Conservation (phyloP, 1,284 basidiomycete species). For the Hemileia vastatrix region DNA sequence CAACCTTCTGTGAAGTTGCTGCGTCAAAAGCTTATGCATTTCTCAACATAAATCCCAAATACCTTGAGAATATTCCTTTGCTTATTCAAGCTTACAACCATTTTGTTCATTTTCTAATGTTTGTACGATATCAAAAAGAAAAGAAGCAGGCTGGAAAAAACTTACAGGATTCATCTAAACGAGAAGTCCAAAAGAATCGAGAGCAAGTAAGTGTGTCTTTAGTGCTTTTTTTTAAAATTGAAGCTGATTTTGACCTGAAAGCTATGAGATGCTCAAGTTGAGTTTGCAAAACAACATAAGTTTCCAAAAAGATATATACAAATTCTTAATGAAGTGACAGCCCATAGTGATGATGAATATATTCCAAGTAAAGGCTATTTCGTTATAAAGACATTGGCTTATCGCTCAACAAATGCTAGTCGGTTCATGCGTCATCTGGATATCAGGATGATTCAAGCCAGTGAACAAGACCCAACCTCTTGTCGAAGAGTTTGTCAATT, state of each 20-base stretch:
- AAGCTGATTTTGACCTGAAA: too few species aligned
- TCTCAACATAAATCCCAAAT: constrained; percentile 1
- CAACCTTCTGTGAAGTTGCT: not conserved
- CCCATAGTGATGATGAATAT: constrained; percentile 1
- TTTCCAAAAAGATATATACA: not conserved
- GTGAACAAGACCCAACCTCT: not conserved
- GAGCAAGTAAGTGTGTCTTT: too few species aligned
- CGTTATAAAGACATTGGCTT: not conserved
- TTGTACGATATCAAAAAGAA: too few species aligned
- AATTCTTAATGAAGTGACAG: not conserved
- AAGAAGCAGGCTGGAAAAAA: too few species aligned
- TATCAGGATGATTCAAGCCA: not conserved
- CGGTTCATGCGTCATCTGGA: not conserved
- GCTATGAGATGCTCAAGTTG: not conserved
- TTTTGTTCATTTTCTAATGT: not conserved
- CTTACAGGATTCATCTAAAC: too few species aligned
- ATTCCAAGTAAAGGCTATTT: not conserved
- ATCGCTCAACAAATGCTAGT: not conserved
- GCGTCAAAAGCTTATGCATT: not conserved
- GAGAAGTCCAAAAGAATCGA: too few species aligned
- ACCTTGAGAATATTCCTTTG: not conserved
- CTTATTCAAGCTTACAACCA: constrained; percentile 1
- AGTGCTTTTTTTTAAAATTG: too few species aligned
- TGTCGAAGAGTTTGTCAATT: not conserved
- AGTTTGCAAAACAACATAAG: not conserved